Base-by-base conservation (phyloP, 371 early-diverging fungal genomes). In the Syncephalis plumigaleata region DNA sequence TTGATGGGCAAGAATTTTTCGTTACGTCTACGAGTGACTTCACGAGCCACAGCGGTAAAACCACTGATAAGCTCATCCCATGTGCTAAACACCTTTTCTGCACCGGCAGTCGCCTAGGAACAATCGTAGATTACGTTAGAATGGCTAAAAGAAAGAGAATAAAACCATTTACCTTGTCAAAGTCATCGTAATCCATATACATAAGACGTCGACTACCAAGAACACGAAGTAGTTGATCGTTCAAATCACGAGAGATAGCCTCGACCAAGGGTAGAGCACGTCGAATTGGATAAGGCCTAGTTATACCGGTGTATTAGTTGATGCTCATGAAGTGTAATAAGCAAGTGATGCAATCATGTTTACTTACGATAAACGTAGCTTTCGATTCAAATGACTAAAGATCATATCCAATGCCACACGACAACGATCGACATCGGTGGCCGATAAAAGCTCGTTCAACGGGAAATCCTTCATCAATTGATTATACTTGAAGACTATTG, bases 401-500 rank as follows among this genome's bases (percentile, higher is more conserved):
- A 97, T 86, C 50, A 76, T 64, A 22, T 66, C 58, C n/a, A 98
- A 47, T 0, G 90, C 79, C 9, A 82, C 79, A 45, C 77, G 67
- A 45, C 91, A 71, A 50, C 87, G 84, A 11, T 74, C 76, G 9
- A 93, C 71, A 57, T 96, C 96, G 4, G 94, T 85, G 0, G 96
- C 90, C 9, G 94, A 75, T 39, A 98, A 65, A 23, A 98, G 75
- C 57, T 96, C 97, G 58, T 87, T 88, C 36, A 96, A 65, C 24
- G 98, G 98, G 50, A 98, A 96, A 45, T 98, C 97, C 60, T 86
- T 87, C 94, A 98, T 94, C 44, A 98, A 70, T 60, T 84, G 84
- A 56, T 97, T 97, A 75, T 94, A 97, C 54, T 84, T 91, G 59
- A 74, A 73, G 2, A 93, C 96, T 31, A 72, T 55, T 25, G 42